These are phyloP conservation scores for Termitomyces sp. DNA, from an alignment of 768 basidiomycete species.

Conservation along the genomic window DNA sequence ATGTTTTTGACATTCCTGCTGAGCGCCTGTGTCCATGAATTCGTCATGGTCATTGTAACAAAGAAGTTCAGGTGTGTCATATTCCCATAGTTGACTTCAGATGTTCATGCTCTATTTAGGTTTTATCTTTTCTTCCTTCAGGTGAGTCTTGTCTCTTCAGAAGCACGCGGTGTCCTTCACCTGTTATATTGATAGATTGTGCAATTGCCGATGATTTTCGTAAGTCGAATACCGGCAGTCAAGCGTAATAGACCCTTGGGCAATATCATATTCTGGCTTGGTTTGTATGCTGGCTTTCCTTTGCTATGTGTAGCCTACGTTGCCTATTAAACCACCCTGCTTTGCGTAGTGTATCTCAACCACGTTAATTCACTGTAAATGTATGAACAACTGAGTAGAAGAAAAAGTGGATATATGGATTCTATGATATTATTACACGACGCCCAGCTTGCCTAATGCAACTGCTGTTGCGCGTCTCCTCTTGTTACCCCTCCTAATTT, in stretches of 20 bases:
- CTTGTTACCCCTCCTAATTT: constrained; percentile 75
- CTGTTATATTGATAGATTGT: constrained; percentile 48
- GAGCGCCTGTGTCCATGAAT: constrained; percentile 85
- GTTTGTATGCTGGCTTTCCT: constrained; percentile 89
- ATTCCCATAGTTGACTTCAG: background rate
- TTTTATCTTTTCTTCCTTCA: constrained; percentile 83
- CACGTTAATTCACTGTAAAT: background rate
- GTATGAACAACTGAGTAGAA: background rate
- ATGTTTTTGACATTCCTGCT: constrained; percentile 92
- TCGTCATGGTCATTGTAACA: constrained; percentile 95
- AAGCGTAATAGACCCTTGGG: constrained; percentile 79
- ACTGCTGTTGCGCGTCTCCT: constrained; percentile 36
- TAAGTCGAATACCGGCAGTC: constrained; percentile 72
- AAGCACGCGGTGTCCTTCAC: background rate
- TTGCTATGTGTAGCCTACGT: constrained; percentile 75
- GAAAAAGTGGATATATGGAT: background rate
- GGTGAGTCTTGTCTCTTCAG: constrained; percentile 25
- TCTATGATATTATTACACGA: background rate
- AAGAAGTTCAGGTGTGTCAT: constrained; percentile 77
- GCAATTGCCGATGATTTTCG: constrained; percentile 86
- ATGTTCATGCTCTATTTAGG: constrained; percentile 28
- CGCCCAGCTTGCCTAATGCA: constrained; percentile 17
- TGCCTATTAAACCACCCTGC: constrained; percentile 25
- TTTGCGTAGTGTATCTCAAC: background rate
- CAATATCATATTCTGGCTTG: constrained; percentile 90